Base-by-base conservation (phyloP, 805 yeast genomes). In the Tanozyma kutaoensis region DNA sequence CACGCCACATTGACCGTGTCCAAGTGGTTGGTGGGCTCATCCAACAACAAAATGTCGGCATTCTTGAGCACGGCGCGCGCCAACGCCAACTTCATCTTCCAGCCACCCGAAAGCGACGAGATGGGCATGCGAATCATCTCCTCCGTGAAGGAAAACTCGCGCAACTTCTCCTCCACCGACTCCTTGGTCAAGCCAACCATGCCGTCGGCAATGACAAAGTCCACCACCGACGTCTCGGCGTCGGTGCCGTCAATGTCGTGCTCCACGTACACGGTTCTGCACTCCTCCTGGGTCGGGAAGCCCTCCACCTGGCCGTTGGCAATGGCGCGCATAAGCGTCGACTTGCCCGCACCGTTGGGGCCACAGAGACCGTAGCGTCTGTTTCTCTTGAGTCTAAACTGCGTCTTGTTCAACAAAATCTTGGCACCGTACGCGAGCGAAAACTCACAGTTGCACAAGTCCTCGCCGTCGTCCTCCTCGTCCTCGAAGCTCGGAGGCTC, bases 391-490 rank as follows among this genome's bases (percentile, higher is more conserved):
- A 91, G 79, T 70, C 98, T 85, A 62, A 91, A 76, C 72, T 88
- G 96, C 48, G 98, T 91, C 69, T 91, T 88, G 88, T 91, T 91
- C 66, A 91, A 84, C 70, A 91, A 75, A 74, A 91, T 91, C 82
- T 91, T 91, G 55, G 98, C 98, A 88, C 98, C 99, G 67, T 91
- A 91, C 63, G 99, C 99, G 55, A 91, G 75, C 36, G 98, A 91
- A 86, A 91, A 91, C 77, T 91, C 98, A 80, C 97, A 88, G 94
- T 91, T 91, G 78, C 98, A 91, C 57, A 91, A 74, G 60, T 91
- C 97, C 72, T 91, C 97, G 70, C 97, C 98, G 58, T 91, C 97
- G 57, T 85, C 96, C 57, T 78, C 91, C 64, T 79, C 88, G 53
- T 86, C 96, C 67, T 88, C 97, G 65, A 85, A 85, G 53, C 75